These are phyloP conservation scores for Coleophoma cylindrospora DNA, from an alignment of 2,329 filamentous ascomycete genomes.

Conservation along the genomic window DNA sequence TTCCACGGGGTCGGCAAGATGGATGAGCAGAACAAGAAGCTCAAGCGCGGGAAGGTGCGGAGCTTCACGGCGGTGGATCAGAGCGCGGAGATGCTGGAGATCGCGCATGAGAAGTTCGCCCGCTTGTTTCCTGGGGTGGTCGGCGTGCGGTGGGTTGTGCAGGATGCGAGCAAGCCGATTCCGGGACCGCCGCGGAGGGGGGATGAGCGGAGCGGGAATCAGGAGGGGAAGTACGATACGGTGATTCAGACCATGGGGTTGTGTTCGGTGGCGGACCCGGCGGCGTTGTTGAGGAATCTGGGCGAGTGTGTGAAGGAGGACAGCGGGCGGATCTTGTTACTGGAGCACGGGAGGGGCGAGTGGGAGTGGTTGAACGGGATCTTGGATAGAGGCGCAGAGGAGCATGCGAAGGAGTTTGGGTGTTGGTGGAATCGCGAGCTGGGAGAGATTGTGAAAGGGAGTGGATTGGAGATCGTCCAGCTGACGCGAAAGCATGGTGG, in stretches of 20 bases:
- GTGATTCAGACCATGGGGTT: conserved; percentile 61
- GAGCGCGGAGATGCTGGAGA: conserved; percentile 53
- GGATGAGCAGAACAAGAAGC: conserved; percentile 10
- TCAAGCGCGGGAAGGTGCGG: conserved; percentile 32
- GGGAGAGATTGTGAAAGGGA: conserved; percentile 46
- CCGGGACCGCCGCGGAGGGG: conserved; percentile 18
- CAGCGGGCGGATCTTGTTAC: conserved; percentile 53
- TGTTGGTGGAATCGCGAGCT: conserved; percentile 68
- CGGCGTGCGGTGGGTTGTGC: conserved; percentile 33
- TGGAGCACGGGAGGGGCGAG: conserved; percentile 57
- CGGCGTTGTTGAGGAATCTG: conserved; percentile 46
- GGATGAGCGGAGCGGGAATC: conserved; percentile 16
- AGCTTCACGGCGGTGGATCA: conserved; percentile 61
- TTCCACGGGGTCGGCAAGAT: conserved; percentile 15
- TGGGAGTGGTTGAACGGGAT: conserved; percentile 49
- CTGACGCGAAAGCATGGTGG: conserved; percentile 49
- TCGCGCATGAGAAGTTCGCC: conserved; percentile 49
- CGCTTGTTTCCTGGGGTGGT: conserved; percentile 34
- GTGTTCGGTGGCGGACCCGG: conserved; percentile 55
- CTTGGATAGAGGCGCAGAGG: conserved; percentile 48
- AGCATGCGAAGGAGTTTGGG: conserved; percentile 55
- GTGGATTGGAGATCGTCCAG: conserved; percentile 52
- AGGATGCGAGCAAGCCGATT: conserved; percentile 20
- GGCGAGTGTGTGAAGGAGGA: conserved; percentile 45
- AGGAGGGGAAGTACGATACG: conserved; percentile 46